phyloP scores from a whole-genome alignment of 371 early-diverging fungal species.

The Syncephalastrum monosporum region DNA sequence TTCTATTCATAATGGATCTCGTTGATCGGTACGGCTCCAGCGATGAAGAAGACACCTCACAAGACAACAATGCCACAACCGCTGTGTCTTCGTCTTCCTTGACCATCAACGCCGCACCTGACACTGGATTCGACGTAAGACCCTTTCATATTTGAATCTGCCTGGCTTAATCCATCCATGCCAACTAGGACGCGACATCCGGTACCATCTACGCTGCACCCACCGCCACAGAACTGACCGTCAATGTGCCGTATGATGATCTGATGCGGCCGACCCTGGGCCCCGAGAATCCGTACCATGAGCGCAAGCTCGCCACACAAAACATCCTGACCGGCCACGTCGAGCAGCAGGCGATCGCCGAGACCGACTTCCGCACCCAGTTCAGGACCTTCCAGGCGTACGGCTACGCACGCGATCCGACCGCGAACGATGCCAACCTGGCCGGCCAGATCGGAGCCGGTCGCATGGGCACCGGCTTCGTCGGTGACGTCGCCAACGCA shows the following conservation, averaged over 20 bases:
- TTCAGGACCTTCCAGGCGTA: conserved; percentile 77
- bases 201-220: conserved; percentile 57
- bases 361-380: conserved; percentile 76
- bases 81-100: conserved; percentile 12
- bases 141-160: background rate
- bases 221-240: conserved; percentile 66
- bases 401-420: conserved; percentile 88
- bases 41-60: conserved; percentile 45
- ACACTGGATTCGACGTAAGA: conserved; percentile 71
- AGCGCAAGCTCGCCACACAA: conserved; percentile 49
- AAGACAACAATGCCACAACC: conserved; percentile 7
- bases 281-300: conserved; percentile 74
- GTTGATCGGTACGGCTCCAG: conserved; percentile 53
- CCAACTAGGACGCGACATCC: conserved; percentile 23
- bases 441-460: conserved; percentile 58
- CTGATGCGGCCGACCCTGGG: conserved; percentile 68
- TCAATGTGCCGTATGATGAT: conserved; percentile 80
- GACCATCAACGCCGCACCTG: conserved; percentile 68
- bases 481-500: conserved; percentile 69
- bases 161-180: background rate
- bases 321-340: conserved; percentile 81
- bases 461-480: conserved; percentile 60
- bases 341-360: conserved; percentile 77
- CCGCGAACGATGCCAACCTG: conserved; percentile 39
- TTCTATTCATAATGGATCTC: conserved; percentile 28